These are phyloP conservation scores for Cladorrhinum samala DNA, from an alignment of 495 filamentous ascomycete genomes.

Conservation along the genomic window DNA sequence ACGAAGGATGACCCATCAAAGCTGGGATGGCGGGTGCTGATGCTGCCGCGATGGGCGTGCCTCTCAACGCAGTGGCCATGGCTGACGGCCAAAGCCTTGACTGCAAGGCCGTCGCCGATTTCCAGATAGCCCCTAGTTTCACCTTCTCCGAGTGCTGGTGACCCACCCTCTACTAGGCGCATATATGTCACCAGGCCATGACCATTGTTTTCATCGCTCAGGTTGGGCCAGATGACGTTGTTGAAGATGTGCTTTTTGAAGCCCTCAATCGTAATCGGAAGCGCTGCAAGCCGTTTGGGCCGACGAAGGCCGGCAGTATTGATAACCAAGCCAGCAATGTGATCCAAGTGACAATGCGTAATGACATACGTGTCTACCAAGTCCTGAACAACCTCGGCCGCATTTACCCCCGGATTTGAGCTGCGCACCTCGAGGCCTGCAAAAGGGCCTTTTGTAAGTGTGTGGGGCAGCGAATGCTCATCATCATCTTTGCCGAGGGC, in stretches of 20 bases:
- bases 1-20: conserved; percentile 25
- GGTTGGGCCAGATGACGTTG: conserved; percentile 94
- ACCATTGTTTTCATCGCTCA: conserved; percentile 92
- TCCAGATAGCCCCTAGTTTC: conserved; percentile 75
- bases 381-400: conserved; percentile 65
- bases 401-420: conserved; percentile 63
- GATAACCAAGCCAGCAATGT: conserved; percentile 83
- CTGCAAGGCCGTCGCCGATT: conserved; percentile 71
- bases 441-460: conserved; percentile 56
- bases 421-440: conserved; percentile 61
- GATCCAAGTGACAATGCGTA: conserved; percentile 92
- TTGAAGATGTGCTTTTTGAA: conserved; percentile 96
- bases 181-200: conserved; percentile 88
- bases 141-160: conserved; percentile 69
- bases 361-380: conserved; percentile 84
- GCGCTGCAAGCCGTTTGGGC: conserved; percentile 76
- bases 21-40: conserved; percentile 34
- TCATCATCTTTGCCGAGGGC: conserved; percentile 34
- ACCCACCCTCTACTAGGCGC: conserved; percentile 80
- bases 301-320: conserved; percentile 78
- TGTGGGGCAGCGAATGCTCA: conserved; percentile 27
- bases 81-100: conserved; percentile 72
- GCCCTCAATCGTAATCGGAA: conserved; percentile 78
- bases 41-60: conserved; percentile 53
- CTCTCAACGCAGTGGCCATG: conserved; percentile 82